Base-by-base conservation (phyloP, 306 rosid species). In the Castanospermum australe region DNA sequence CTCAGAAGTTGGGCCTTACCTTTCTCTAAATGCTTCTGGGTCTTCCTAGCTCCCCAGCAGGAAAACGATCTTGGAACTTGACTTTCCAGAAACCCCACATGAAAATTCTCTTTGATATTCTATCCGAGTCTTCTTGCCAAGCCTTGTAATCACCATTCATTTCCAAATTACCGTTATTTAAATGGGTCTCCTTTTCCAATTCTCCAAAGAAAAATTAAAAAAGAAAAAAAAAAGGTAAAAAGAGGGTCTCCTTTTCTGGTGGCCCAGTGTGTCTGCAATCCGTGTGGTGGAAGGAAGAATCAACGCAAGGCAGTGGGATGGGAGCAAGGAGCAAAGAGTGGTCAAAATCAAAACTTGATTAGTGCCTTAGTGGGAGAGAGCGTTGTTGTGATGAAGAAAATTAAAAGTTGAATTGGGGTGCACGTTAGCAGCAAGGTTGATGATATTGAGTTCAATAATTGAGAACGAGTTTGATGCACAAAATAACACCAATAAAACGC, bases 111-210 rank as follows among this genome's bases (percentile, higher is more conserved):
- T 45, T 38, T 68, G 8, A 66, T 39, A 77, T 22, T 79, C 45
- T 82, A 51, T 74, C 81, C 73, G 63, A 18, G 42, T 51, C 75
- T 42, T 61, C 24, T 9, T 21, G 14, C 62, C 30, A 79, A 75
- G 73, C 60, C 12, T 64, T 55, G 52, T 57, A 85, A 82, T 87
- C 73, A 77, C 80, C 89, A 68, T 76, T 65, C 60, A 55, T 71
- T 79, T 79, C 76, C 48, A 71, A 82, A 78, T 65, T 82, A 84
- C 74, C 77, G 79, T 87, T 82, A 76, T 55, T 61, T 69, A 60
- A 57, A 60, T 11, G 76, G 21, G 52, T 24, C 54, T 73, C 48
- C 20, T 67, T 68, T 77, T 64, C 48, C 12, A 44, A 52, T 57
- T 59, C 78, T 33, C 67, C 64, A 25, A 80, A n/a, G 44, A 33